Evolutionary conservation across 305 asterid species (phyloP).

Genomic region (Fraxinus platypoda): DNA sequence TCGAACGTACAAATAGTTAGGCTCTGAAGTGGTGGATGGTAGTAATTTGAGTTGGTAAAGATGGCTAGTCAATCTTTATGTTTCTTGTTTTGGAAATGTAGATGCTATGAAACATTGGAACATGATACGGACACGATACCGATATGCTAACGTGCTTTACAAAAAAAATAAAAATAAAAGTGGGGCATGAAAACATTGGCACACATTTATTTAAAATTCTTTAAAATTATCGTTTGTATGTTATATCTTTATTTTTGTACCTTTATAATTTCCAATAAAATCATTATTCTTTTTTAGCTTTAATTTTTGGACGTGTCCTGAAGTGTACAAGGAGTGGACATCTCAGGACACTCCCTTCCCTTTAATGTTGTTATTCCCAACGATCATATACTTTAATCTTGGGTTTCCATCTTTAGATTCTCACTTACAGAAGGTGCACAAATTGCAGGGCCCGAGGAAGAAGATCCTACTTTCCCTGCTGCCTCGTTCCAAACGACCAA

Average conservation of each 20-base stretch:
- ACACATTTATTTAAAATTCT: neutral
- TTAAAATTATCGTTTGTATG: neutral
- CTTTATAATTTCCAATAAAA: neutral
- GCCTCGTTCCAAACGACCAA: slow-evolving; percentile 55
- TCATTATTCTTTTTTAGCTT: neutral
- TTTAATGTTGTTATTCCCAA: neutral
- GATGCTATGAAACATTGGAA: neutral
- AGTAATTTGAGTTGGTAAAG: neutral
- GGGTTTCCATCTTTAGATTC: neutral
- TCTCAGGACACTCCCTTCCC: neutral
- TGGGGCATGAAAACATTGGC: neutral
- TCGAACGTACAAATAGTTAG: neutral
- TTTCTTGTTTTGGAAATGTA: neutral
- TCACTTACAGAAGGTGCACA: slow-evolving; percentile 18
- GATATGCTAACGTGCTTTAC: neutral
- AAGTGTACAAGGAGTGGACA: neutral
- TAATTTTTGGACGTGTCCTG: neutral
- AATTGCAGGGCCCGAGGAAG: slow-evolving; percentile 85
- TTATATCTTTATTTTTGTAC: neutral
- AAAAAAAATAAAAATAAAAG: too few relatives aligned
- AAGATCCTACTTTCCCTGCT: slow-evolving; percentile 63
- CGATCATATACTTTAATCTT: neutral
- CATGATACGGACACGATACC: neutral
- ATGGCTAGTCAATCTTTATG: neutral
- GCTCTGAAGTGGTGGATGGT: neutral